Evolutionary conservation across 176 grass and related monocot species (phyloP).

Genomic region (Themeda triandra): DNA sequence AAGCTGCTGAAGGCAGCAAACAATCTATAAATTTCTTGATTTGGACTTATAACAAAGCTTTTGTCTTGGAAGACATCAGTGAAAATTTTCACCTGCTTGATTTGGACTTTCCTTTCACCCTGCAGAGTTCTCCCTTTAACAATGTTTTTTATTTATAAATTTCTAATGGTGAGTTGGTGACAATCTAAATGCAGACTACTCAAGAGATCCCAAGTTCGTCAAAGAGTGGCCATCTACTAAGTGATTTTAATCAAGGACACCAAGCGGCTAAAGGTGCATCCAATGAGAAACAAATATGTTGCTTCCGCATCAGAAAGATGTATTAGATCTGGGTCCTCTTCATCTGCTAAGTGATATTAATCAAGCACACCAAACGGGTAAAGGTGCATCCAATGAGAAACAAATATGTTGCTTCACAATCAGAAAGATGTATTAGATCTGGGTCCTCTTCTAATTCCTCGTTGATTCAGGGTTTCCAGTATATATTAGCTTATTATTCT

Average conservation of each 20-base stretch:
- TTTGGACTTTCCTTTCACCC: neutral
- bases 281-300: slow-evolving; percentile 41
- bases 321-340: neutral
- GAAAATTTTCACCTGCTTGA: neutral
- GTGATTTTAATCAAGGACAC: neutral
- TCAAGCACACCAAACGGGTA: neutral
- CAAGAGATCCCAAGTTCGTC: neutral
- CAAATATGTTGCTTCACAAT: slow-evolving; percentile 46
- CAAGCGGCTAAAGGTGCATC: slow-evolving; percentile 4
- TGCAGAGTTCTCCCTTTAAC: no score
- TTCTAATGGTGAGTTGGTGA: neutral
- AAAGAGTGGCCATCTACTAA: neutral
- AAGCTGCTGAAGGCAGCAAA: no score
- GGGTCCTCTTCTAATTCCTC: no score
- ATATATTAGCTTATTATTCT: slow-evolving; percentile 38
- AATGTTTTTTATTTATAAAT: neutral
- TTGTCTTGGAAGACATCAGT: neutral
- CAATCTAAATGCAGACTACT: slow-evolving; percentile 2
- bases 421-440: slow-evolving; percentile 28
- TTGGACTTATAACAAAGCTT: neutral
- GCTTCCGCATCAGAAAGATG: slow-evolving; percentile 43
- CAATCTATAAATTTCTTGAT: no score
- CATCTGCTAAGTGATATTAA: neutral
- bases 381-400: slow-evolving; percentile 30
- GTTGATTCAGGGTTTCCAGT: neutral